phyloP scores from a whole-genome alignment of 805 yeast species.

The Candida tibetensis region DNA sequence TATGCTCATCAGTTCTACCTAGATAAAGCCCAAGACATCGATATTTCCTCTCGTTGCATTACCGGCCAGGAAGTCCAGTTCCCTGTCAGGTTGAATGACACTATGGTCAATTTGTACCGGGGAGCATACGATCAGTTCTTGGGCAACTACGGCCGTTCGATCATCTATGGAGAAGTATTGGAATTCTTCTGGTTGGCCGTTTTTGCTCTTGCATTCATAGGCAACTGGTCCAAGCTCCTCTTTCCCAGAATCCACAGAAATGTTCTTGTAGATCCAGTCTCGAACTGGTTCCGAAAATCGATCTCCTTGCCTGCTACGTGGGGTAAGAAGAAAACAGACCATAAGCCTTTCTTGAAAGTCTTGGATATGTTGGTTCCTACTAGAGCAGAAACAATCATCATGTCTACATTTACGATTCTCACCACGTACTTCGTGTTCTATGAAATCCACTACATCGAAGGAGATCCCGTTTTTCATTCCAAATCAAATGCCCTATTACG shows the following conservation, averaged over 20 bases:
- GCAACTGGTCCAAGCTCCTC: constrained; percentile 33
- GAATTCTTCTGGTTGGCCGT: constrained; percentile 32
- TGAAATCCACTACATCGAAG: constrained; percentile 17
- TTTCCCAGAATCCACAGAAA: constrained; percentile 19
- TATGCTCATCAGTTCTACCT: constrained; percentile 16
- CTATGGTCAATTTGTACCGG: constrained; percentile 16
- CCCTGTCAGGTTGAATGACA: constrained; percentile 28
- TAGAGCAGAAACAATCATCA: constrained; percentile 10
- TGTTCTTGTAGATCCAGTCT: constrained; percentile 23
- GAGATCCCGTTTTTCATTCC: constrained; percentile 27
- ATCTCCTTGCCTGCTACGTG: constrained; percentile 40
- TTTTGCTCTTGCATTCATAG: constrained; percentile 21
- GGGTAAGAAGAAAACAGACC: constrained; percentile 27
- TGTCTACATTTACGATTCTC: constrained; percentile 6
- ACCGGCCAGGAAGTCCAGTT: not conserved
- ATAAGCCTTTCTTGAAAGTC: constrained; percentile 17
- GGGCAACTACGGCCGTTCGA: constrained; percentile 43
- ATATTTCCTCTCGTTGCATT: not conserved
- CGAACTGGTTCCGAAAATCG: constrained; percentile 32
- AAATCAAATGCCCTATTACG: constrained; percentile 20
- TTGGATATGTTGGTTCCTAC: constrained; percentile 28
- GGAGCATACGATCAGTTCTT: constrained; percentile 35
- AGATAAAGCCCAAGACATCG: constrained; percentile 1
- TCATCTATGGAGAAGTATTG: constrained; percentile 27
- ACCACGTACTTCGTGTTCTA: constrained; percentile 9